Evolutionary conservation across 306 rosid species (phyloP).

Genomic region (Prunus mongolica): DNA sequence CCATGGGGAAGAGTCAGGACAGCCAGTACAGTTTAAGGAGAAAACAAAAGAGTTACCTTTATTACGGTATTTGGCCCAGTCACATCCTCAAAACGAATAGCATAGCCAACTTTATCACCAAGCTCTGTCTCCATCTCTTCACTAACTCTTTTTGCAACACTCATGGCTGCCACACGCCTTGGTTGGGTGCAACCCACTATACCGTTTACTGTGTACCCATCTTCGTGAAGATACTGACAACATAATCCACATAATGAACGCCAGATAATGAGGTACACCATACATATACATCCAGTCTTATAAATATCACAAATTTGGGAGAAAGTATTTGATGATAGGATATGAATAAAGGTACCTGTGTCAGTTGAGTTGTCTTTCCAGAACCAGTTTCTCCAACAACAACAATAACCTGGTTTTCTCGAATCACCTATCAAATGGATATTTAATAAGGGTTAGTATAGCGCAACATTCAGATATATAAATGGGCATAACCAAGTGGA

Average conservation of each 20-base stretch:
- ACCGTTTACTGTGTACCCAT: conserved; percentile 76
- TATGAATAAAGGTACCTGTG: conserved; percentile 60
- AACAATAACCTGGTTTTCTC: conserved; percentile 89
- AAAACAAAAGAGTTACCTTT: conserved; percentile 48
- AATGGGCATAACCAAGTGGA: not conserved
- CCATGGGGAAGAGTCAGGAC: not conserved
- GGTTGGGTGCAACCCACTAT: conserved; percentile 98
- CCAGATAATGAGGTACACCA: conserved; percentile 6
- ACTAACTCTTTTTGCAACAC: conserved; percentile 98
- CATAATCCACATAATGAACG: conserved; percentile 25
- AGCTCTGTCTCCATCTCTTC: conserved; percentile 97
- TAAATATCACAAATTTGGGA: not conserved
- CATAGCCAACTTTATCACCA: conserved; percentile 94
- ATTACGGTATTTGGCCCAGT: conserved; percentile 85
- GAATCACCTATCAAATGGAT: conserved; percentile 58
- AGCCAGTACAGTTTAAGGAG: not conserved
- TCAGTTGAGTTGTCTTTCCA: conserved; percentile 94
- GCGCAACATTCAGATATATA: not conserved
- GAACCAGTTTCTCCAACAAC: conserved; percentile 99
- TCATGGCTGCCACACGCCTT: conserved; percentile 99
- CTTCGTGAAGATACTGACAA: conserved; percentile 87
- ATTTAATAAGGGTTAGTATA: conserved; percentile 13
- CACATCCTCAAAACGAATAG: conserved; percentile 97
- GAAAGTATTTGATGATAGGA: not conserved
- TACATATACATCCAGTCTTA: not conserved